Conservation (phyloP, 2,329 filamentous ascomycete genomes). For the Gaeumannomyces sp. region DNA sequence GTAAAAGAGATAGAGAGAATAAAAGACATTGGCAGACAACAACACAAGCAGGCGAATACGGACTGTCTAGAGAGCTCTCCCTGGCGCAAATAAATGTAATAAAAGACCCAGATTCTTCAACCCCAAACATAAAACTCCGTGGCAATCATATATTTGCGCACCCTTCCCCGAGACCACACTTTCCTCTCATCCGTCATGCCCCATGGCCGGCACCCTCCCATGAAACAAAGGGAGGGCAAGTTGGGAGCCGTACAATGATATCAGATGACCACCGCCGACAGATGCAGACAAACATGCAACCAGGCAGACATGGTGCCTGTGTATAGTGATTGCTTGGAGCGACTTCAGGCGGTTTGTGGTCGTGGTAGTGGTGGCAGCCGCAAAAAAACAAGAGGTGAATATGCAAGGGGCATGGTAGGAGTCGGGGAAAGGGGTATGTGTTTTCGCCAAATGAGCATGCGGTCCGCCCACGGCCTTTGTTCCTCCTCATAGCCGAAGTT, state of each 20-base stretch:
- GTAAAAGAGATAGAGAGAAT: neutral
- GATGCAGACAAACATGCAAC: neutral
- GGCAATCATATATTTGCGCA: conserved; percentile 9
- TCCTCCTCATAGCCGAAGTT: neutral
- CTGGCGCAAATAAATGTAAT: conserved; percentile 2
- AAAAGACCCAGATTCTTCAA: conserved; percentile 9
- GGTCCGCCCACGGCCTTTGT: neutral
- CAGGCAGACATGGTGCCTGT: neutral
- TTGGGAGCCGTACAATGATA: neutral
- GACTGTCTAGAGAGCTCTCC: neutral
- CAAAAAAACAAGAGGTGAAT: neutral
- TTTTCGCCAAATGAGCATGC: neutral
- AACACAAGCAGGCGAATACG: neutral
- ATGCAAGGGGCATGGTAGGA: neutral
- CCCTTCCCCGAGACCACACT: neutral
- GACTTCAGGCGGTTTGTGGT: neutral
- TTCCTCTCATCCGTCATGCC: neutral
- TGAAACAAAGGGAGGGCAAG: neutral
- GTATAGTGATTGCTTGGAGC: neutral
- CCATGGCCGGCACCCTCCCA: neutral
- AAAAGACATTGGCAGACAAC: neutral
- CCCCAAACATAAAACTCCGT: conserved; percentile 10
- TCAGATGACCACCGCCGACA: neutral
- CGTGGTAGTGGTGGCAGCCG: neutral
- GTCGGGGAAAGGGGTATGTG: neutral